Base-by-base conservation (phyloP, 2,329 filamentous ascomycete species). In the Claviceps capensis region DNA sequence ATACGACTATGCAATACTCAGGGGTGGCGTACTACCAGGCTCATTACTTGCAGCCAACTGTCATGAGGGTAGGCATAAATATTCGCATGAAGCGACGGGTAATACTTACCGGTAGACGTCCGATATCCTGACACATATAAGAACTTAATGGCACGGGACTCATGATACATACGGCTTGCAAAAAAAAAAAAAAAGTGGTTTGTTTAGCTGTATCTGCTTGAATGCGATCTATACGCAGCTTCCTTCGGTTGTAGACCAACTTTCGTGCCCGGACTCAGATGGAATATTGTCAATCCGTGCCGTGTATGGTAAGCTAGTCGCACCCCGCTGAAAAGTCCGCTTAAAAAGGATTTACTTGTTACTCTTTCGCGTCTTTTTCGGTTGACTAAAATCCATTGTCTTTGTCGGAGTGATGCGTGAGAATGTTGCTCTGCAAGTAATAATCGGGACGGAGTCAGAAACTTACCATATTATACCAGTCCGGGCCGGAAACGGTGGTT, bases 401-500 rank as follows among this genome's bases (percentile, higher is more conserved):
- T 54, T 19, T 1, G 16, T 34, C n/a, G 19, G 11, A 4, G 38
- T 17, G 16, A 1, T 16, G 17, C 13, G 22, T 46, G 22, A 52
- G 49, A 43, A 26, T 23, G 13, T 22, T 19, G 34, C 37, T 47
- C 34, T 13, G 30, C 4, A 34, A 6, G 4, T 11, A 6, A 46
- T 9, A 38, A 16, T 8, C 3, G 37, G 44, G 23, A 26, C 17
- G 22, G 14, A 36, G 13, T 9, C 8, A 7, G 4, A 38, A 54
- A 47, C 74, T 65, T 65, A 89, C 85, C 86, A 95, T 82, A 64
- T 93, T 83, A 59, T 80, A 75, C 88, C 89, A 95, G 17, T 81
- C 83, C 36, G 88, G 86, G 40, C 88, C 88, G 19, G 83, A 85
- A 68, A 88, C 89, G 53, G 78, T 73, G 49, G 80, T 83, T 54